These are phyloP conservation scores for Plasmodium vinckei DNA, from an alignment of 169 alveolate species.

Conservation along the genomic window DNA sequence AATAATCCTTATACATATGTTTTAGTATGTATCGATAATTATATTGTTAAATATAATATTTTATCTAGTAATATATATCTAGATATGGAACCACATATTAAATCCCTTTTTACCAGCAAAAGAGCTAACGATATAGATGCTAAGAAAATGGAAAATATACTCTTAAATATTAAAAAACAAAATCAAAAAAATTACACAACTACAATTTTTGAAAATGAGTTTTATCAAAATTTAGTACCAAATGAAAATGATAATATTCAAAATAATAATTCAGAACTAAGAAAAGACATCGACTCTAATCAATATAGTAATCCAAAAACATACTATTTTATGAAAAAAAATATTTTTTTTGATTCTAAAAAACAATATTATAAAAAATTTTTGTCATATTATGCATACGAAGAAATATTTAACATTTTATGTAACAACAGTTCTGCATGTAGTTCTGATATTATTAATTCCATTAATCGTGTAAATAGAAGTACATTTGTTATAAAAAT, in stretches of 20 bases:
- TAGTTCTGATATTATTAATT: constrained; percentile 14
- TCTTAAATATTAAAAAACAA: constrained; percentile 3
- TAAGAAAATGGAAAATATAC: constrained; percentile 17
- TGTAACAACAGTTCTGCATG: constrained; percentile 13
- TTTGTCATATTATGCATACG: constrained; percentile 47
- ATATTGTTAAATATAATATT: constrained; percentile 51
- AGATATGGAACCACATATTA: constrained; percentile 33
- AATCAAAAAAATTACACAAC: constrained; percentile 19
- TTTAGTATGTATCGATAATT: constrained; percentile 53
- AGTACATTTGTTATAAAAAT: constrained; percentile 38
- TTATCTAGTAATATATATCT: constrained; percentile 54
- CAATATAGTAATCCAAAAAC: not conserved
- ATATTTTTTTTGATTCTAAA: constrained; percentile 53
- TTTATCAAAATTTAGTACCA: not conserved
- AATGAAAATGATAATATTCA: not conserved
- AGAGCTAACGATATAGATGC: not conserved
- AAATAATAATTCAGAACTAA: not conserved
- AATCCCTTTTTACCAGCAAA: constrained; percentile 1
- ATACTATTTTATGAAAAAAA: constrained; percentile 22
- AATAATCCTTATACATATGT: constrained; percentile 1
- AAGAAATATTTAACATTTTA: constrained; percentile 40
- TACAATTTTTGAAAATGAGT: constrained; percentile 42
- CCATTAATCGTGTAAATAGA: constrained; percentile 16
- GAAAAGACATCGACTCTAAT: no score
- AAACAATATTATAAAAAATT: constrained; percentile 59